A percentile compares a stretch with the other conserved stretches of the same genome.
Evolutionary conservation across 352 stramenopile species (phyloP).

Genomic region (Pythium phragmiticola): DNA sequence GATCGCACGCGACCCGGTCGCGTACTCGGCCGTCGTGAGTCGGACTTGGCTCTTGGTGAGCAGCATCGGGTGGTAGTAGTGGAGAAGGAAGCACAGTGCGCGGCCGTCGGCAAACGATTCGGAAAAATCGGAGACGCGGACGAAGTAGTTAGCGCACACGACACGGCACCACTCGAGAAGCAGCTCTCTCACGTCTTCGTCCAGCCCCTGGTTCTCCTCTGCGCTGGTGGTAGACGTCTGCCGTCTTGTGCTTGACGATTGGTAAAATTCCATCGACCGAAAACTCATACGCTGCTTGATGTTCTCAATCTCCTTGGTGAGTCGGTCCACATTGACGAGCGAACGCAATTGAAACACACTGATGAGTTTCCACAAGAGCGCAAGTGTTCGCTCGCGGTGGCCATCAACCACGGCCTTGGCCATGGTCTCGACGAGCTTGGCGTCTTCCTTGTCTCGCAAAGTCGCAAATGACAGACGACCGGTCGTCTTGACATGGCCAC

Average conservation of each 20-base stretch:
- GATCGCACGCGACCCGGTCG: conserved; percentile 25
- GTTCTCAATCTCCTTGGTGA: conserved; percentile 79
- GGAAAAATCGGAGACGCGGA: conserved; percentile 89
- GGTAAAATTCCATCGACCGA: conserved; percentile 59
- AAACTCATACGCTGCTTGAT: conserved; percentile 74
- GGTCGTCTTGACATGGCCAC: not conserved
- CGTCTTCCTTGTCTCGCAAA: conserved; percentile 50
- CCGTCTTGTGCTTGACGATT: conserved; percentile 11
- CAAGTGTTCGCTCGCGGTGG: conserved; percentile 93
- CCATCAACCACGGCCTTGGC: conserved; percentile 96
- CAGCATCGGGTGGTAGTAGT: conserved; percentile 95
- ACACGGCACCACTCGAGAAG: conserved; percentile 92
- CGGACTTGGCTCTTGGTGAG: conserved; percentile 67
- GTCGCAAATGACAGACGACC: conserved; percentile 37
- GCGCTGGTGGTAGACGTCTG: conserved; percentile 18
- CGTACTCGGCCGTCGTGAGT: conserved; percentile 38
- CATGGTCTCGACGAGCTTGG: conserved; percentile 55
- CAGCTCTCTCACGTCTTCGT: conserved; percentile 53
- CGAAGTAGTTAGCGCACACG: conserved; percentile 90
- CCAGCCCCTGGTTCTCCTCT: conserved; percentile 42
- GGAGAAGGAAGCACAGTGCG: conserved; percentile 91
- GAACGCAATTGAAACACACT: conserved; percentile 88
- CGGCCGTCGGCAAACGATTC: conserved; percentile 92
- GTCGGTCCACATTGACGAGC: conserved; percentile 71
- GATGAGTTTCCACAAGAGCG: conserved; percentile 94